Evolutionary conservation across 768 basidiomycete genomes (phyloP).

Genomic region (Suillus brevipes): DNA sequence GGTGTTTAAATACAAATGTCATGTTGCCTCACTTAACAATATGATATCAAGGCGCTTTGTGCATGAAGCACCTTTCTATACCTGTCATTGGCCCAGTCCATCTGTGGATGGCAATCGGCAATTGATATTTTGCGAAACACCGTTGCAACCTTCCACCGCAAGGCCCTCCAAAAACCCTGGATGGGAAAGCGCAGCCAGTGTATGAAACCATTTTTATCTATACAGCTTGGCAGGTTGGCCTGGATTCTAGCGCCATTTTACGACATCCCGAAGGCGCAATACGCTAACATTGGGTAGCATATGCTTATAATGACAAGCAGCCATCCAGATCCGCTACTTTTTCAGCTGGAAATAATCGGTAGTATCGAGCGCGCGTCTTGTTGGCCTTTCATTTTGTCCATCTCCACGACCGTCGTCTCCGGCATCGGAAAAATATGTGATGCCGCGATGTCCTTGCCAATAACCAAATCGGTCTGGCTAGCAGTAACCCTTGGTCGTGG

Average conservation of each 20-base stretch:
- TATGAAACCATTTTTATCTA: not conserved
- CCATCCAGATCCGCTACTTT: not conserved
- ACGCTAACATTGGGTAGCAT: not conserved
- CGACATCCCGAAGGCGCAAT: not conserved
- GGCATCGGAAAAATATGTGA: not conserved
- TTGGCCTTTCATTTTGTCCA: not conserved
- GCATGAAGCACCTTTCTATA: not conserved
- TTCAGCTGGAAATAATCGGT: not conserved
- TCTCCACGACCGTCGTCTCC: not conserved
- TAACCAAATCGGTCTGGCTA: not conserved
- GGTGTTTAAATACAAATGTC: not conserved
- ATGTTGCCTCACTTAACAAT: not conserved
- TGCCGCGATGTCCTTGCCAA: not conserved
- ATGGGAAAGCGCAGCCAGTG: not conserved
- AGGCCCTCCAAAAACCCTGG: not conserved
- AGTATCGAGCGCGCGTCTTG: not conserved
- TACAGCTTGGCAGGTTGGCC: slow-evolving; percentile 3
- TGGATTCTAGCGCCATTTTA: not conserved
- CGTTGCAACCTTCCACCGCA: not conserved
- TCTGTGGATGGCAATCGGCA: not conserved
- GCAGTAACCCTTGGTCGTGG: not conserved
- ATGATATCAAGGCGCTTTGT: not conserved
- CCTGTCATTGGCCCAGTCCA: not conserved
- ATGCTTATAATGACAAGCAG: not conserved
- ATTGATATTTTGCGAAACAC: not conserved